phyloP scores from a whole-genome alignment of 257 asterid genomes.

The Penstemon eatonii region DNA sequence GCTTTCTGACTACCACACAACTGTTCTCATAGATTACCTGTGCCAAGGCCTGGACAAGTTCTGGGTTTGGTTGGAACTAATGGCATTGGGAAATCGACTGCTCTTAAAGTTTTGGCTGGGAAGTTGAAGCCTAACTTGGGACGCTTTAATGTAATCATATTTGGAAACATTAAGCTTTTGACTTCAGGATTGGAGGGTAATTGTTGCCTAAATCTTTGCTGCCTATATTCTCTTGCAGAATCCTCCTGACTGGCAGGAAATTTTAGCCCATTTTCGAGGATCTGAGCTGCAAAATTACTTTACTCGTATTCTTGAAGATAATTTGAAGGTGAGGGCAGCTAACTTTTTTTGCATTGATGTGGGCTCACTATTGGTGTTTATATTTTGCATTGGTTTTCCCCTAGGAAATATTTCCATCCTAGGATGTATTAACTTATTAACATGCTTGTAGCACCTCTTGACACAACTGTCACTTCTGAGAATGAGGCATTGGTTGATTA shows the following conservation, averaged over 20 bases:
- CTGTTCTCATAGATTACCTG: slow-evolving; percentile 48
- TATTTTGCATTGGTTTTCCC: neutral
- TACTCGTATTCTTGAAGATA: slow-evolving; percentile 64
- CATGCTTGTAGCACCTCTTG: neutral
- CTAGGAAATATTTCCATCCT: neutral
- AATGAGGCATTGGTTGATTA: neutral
- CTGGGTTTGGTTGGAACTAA: slow-evolving; percentile 57
- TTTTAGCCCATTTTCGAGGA: slow-evolving; percentile 64
- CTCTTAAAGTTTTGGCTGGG: slow-evolving; percentile 35
- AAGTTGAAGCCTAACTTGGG: slow-evolving; percentile 51
- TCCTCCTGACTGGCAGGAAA: slow-evolving; percentile 81
- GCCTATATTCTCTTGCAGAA: slow-evolving; percentile 43
- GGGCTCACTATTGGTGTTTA: slow-evolving; percentile 1
- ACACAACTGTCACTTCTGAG: neutral
- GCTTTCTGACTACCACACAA: neutral
- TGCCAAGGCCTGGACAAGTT: slow-evolving; percentile 56
- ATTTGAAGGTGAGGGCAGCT: slow-evolving; percentile 47
- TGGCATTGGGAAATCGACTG: slow-evolving; percentile 36
- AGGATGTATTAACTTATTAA: neutral
- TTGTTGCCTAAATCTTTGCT: slow-evolving; percentile 20
- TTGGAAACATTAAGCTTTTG: neutral
- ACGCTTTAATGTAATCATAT: slow-evolving; percentile 41
- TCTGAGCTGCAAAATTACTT: slow-evolving; percentile 72
- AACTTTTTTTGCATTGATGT: neutral
- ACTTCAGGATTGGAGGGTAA: neutral